Evolutionary conservation across 1,139 yeast genomes (phyloP).

Genomic region (Sporopachydermia cereana): DNA sequence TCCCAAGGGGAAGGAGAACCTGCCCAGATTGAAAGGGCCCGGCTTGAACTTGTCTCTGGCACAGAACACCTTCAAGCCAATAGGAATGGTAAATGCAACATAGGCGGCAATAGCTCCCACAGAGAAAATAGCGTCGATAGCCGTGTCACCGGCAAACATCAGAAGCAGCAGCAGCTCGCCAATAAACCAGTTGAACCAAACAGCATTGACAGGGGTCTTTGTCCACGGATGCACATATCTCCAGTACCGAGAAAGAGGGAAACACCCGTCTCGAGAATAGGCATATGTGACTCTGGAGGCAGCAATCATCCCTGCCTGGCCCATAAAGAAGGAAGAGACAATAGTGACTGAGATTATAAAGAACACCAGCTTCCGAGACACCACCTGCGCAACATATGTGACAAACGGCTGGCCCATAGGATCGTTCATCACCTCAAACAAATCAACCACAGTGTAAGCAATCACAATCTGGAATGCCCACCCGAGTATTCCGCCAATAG

Average conservation of each 20-base stretch:
- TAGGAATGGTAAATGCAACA: conserved; percentile 60
- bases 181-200: conserved; percentile 47
- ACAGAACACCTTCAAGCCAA: conserved; percentile 46
- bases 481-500: conserved; percentile 50
- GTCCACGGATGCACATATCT: conserved; percentile 41
- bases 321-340: conserved; percentile 53
- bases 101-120: conserved; percentile 70
- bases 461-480: conserved; percentile 53
- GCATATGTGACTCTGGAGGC: conserved; percentile 62
- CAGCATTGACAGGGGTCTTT: conserved; percentile 62
- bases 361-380: conserved; percentile 33
- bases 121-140: conserved; percentile 65
- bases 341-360: conserved; percentile 51
- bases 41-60: conserved; percentile 42
- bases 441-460: conserved; percentile 49
- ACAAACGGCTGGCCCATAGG: conserved; percentile 61
- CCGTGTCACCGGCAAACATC: conserved; percentile 56
- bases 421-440: conserved; percentile 38
- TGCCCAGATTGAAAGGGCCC: conserved; percentile 66
- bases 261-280: conserved; percentile 58
- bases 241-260: conserved; percentile 48
- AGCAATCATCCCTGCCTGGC: conserved; percentile 58
- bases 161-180: conserved; percentile 48
- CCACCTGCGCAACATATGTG: conserved; percentile 41
- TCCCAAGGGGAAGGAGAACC: conserved; percentile 38